These are phyloP conservation scores for Termitomyces sp. DNA, from an alignment of 768 basidiomycete genomes.

Conservation along the genomic window DNA sequence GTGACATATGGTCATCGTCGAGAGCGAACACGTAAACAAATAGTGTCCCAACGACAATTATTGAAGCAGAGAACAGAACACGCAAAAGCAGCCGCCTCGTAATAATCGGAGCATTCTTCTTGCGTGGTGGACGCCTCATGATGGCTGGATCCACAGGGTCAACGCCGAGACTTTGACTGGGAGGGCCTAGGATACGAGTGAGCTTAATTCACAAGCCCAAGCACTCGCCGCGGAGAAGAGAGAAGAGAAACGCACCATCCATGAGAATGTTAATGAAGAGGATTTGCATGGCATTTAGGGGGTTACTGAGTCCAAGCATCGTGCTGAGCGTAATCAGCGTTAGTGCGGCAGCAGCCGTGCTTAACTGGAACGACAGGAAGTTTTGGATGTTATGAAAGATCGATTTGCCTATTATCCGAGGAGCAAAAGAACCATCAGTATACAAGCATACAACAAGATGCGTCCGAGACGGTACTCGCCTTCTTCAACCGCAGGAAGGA, in stretches of 20 bases:
- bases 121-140: conserved; percentile 90
- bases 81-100: conserved; percentile 66
- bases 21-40: conserved; percentile 84
- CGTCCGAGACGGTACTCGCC: conserved; percentile 35
- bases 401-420: conserved; percentile 68
- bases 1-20: conserved; percentile 77
- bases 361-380: conserved; percentile 94
- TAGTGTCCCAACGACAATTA: conserved; percentile 86
- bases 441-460: conserved; percentile 2
- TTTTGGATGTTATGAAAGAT: conserved; percentile 99
- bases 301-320: conserved; percentile 83
- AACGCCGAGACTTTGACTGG: conserved; percentile 93
- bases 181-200: conserved; percentile 56
- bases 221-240: conserved; percentile 1
- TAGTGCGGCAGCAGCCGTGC: conserved; percentile 94
- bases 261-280: conserved; percentile 99
- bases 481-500: conserved; percentile 92
- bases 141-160: conserved; percentile 93
- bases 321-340: conserved; percentile 95
- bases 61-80: conserved; percentile 88
- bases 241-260: conserved; percentile 59
- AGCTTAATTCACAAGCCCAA: not conserved
- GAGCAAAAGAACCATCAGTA: conserved; percentile 4
- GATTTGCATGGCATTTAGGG: conserved; percentile 97
- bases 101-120: conserved; percentile 88